These are phyloP conservation scores for Coix lacrymajobi DNA, from an alignment of 176 grass and related monocot genomes.

Conservation along the genomic window DNA sequence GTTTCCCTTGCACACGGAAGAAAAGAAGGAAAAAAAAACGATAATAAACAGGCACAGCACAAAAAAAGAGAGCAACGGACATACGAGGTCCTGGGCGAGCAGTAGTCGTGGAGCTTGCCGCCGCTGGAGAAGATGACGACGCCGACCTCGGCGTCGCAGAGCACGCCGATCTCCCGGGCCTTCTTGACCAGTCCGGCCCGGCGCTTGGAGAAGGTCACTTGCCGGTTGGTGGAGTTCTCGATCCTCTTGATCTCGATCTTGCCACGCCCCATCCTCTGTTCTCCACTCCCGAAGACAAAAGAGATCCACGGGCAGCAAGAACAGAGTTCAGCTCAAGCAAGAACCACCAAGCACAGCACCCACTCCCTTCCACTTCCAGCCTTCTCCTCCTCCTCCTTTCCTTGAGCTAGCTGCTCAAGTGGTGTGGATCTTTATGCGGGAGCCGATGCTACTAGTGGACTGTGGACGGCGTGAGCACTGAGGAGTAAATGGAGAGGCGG, in stretches of 20 bases:
- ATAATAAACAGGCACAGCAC: background rate
- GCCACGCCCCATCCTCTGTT: conserved; percentile 61
- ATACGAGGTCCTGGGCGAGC: conserved; percentile 61
- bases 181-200: conserved; percentile 88
- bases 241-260: conserved; percentile 99
- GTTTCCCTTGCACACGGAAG: background rate
- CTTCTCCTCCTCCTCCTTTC: background rate
- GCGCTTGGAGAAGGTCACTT: conserved; percentile 92
- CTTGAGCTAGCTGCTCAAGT: background rate
- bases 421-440: conserved; percentile 18
- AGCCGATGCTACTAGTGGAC: background rate
- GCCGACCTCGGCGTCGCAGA: conserved; percentile 85
- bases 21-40: background rate
- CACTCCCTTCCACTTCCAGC: background rate
- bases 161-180: conserved; percentile 89
- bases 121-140: conserved; percentile 91
- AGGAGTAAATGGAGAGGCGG: conserved; percentile 27
- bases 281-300: background rate
- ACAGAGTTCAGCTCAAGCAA: background rate
- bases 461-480: background rate
- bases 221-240: conserved; percentile 89
- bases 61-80: background rate
- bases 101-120: conserved; percentile 95
- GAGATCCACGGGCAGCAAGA: background rate
- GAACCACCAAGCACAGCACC: background rate